Conservation (phyloP, 768 basidiomycete species). For the Cantharellus cinnabarinus region DNA sequence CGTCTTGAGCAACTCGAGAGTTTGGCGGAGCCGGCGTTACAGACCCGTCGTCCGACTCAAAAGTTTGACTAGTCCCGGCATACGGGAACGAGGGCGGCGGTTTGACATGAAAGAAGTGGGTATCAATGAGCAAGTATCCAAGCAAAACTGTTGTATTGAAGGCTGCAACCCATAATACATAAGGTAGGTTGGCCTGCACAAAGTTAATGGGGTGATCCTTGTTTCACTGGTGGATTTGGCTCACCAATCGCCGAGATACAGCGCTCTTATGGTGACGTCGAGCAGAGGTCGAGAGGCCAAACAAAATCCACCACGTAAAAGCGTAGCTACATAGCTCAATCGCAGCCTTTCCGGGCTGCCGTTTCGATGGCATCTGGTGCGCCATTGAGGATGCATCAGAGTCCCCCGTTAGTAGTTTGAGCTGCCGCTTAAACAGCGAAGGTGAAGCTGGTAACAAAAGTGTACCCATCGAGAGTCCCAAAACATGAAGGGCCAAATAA, state of each 20-base stretch:
- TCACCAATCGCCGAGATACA: conserved; percentile 43
- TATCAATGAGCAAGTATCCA: conserved; percentile 59
- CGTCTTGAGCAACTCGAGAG: too few species aligned
- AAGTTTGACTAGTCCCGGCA: not conserved
- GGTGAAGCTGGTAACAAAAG: conserved; percentile 62
- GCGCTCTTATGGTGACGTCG: conserved; percentile 7
- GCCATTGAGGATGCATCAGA: not conserved
- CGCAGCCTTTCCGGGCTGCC: conserved; percentile 35
- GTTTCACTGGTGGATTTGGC: conserved; percentile 11
- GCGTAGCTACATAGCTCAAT: conserved; percentile 61
- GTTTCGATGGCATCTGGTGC: not conserved
- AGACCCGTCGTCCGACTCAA: not conserved
- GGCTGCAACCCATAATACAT: conserved; percentile 74
- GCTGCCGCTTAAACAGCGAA: conserved; percentile 33
- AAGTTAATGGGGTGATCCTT: not conserved
- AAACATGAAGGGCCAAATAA: conserved; percentile 74
- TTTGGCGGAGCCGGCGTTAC: not conserved
- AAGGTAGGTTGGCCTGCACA: conserved; percentile 62
- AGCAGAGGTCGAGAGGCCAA: conserved; percentile 20
- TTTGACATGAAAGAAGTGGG: conserved; percentile 33
- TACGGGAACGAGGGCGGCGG: conserved; percentile 15
- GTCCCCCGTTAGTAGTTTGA: conserved; percentile 2
- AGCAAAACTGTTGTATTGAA: conserved; percentile 77
- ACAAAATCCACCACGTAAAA: conserved; percentile 53
- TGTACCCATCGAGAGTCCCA: conserved; percentile 68